phyloP scores from a whole-genome alignment of 345 rosid genomes.

The Isatis tinctoria region DNA sequence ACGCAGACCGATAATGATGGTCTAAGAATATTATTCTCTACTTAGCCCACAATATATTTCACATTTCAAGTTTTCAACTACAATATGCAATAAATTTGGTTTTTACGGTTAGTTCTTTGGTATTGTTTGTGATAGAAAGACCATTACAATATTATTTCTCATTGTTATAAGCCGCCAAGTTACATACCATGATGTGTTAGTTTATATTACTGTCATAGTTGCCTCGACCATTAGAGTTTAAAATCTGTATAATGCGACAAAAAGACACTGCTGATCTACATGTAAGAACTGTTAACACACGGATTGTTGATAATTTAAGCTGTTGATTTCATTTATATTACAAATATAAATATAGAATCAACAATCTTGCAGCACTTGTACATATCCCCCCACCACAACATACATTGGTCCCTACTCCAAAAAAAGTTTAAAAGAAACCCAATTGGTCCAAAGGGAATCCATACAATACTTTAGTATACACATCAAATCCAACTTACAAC shows the following conservation, averaged over 20 bases:
- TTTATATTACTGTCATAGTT: not conserved
- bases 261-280: not conserved
- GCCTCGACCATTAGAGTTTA: not conserved
- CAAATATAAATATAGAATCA: not conserved
- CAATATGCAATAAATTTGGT: not conserved
- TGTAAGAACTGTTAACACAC: not conserved
- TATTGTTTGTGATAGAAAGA: no score
- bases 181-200: not conserved
- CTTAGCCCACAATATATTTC: not conserved
- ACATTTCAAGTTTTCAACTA: not conserved
- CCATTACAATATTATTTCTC: no score
- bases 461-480: slow-evolving; percentile 28
- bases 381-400: slow-evolving; percentile 25
- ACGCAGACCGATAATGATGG: no score
- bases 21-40: slow-evolving; percentile 7
- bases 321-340: slow-evolving; percentile 12
- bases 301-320: not conserved
- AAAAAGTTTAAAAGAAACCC: slow-evolving; percentile 16
- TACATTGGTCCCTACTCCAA: slow-evolving; percentile 30
- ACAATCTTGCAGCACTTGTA: slow-evolving; percentile 15
- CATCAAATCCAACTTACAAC: slow-evolving; percentile 32
- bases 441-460: slow-evolving; percentile 29
- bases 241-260: not conserved
- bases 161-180: not conserved
- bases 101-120: no score